Evolutionary conservation across 805 yeast species (phyloP), one percentile per base, ranked within the genome.

Genomic region (Wickerhamomyces ciferrii): DNA sequence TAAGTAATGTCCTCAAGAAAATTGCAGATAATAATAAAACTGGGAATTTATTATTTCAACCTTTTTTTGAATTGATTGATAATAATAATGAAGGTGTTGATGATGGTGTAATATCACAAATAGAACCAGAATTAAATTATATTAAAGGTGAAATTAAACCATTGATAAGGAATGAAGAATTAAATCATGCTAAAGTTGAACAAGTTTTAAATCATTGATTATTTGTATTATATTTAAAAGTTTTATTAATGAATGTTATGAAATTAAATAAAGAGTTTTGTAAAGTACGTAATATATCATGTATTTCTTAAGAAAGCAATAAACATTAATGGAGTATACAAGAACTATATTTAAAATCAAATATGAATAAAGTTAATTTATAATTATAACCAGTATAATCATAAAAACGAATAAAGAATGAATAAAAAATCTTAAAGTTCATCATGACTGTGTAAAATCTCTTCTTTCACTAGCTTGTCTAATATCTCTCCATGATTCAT

Each of bases 41-140:
- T 41, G 62, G 64, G 0, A 32, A 52, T 2, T 35, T 57, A 19
- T 45, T 59, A 18, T 58, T 58, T 42, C 51, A 49, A 13, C 61
- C 61, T 8, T 58, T 60, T 44, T 56, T 60, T 27, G 62, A 57
- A 41, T 44, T 58, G 23, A 58, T 60, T 20, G 50, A 50, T n/a
- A 47, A 47, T 31, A 47, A 52, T 39, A 21, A 18, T 35, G 17
- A 34, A 8, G 27, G 14, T 14, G 36, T 3, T 32, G 23, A 18
- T 23, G 5, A 21, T 6, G 20, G 7, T 34, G 32, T 19, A 9
- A 19, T 9, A 3, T 42, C 24, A 15, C 34, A 32, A 13, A 14
- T 18, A 5, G 39, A 20, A 9, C 39, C 24, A 7, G 43, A 29
- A 32, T 34, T 31, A 17, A 46, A 35, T 10, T 55, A 53, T 24